Evolutionary conservation across 805 yeast genomes (phyloP).

Genomic region (Kuraishia ogatae): DNA sequence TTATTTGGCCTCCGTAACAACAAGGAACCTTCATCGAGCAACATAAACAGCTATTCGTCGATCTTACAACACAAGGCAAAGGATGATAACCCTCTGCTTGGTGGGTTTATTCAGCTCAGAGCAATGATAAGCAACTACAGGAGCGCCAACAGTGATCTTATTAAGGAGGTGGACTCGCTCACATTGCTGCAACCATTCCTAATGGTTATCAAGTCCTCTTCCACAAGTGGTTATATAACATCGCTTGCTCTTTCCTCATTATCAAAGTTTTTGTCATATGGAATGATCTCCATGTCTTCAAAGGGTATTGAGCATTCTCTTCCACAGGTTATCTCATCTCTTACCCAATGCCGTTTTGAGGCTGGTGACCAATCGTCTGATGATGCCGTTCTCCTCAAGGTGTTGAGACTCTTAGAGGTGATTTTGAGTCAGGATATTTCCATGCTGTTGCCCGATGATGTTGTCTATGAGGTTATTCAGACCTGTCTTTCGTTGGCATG

Average conservation of each 20-base stretch:
- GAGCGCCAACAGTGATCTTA: conserved; percentile 11
- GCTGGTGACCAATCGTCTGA: conserved; percentile 90
- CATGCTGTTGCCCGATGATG: conserved; percentile 64
- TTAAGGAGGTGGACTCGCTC: conserved; percentile 56
- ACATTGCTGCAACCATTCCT: conserved; percentile 83
- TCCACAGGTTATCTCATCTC: conserved; percentile 59
- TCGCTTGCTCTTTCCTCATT: conserved; percentile 71
- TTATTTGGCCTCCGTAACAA: conserved; percentile 14
- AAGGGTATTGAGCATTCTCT: conserved; percentile 48
- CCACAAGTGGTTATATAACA: conserved; percentile 82
- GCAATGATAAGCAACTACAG: conserved; percentile 53
- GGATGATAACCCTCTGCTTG: conserved; percentile 49
- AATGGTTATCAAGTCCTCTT: conserved; percentile 71
- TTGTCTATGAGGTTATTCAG: conserved; percentile 81
- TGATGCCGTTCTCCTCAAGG: conserved; percentile 83
- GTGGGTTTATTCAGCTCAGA: conserved; percentile 74
- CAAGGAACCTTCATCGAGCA: conserved; percentile 14
- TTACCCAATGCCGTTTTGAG: conserved; percentile 93
- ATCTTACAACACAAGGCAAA: conserved; percentile 9
- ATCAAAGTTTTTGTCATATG: conserved; percentile 62
- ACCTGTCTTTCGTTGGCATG: conserved; percentile 89
- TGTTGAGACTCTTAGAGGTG: conserved; percentile 62
- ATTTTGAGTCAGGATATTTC: conserved; percentile 62
- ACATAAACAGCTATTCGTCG: neutral
- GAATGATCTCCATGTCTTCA: conserved; percentile 49